phyloP scores from a whole-genome alignment of 306 rosid genomes.

The Dalbergia cochinchinensis region DNA sequence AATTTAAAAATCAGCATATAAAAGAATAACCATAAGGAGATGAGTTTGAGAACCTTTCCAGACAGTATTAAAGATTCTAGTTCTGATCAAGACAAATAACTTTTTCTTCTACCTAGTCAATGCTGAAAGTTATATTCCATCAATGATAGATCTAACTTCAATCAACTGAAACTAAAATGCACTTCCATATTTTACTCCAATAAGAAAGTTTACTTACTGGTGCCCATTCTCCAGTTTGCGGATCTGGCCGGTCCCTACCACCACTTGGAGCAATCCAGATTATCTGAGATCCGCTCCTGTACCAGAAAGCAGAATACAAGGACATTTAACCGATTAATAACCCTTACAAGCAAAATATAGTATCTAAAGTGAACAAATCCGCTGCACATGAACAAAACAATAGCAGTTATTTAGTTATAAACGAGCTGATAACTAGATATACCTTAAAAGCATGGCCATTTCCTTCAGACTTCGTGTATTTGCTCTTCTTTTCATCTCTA shows the following conservation, averaged over 20 bases:
- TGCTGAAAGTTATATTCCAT: neutral
- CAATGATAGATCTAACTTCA: constrained; percentile 27
- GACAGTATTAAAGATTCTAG: constrained; percentile 16
- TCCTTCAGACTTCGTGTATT: constrained; percentile 93
- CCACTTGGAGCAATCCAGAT: constrained; percentile 99
- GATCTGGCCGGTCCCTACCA: constrained; percentile 93
- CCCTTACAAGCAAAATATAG: constrained; percentile 28
- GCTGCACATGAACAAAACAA: neutral
- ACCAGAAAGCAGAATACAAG: constrained; percentile 33
- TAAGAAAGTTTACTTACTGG: constrained; percentile 72
- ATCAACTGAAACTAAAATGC: constrained; percentile 14
- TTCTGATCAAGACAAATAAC: constrained; percentile 7
- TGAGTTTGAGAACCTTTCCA: constrained; percentile 21
- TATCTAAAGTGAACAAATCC: constrained; percentile 27
- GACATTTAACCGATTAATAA: constrained; percentile 29
- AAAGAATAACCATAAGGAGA: constrained; percentile 15
- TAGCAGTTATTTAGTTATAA: constrained; percentile 24
- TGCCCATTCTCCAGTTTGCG: constrained; percentile 70
- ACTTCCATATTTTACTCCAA: constrained; percentile 30
- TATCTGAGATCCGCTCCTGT: constrained; percentile 90
- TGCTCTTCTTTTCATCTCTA: constrained; percentile 88
- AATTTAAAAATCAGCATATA: constrained; percentile 26
- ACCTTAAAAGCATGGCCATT: constrained; percentile 93
- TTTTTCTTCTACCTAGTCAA: constrained; percentile 24
- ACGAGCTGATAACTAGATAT: constrained; percentile 36